Base-by-base conservation (phyloP, 2,329 filamentous ascomycete genomes). In the Aspergillus pseudonomiae region DNA sequence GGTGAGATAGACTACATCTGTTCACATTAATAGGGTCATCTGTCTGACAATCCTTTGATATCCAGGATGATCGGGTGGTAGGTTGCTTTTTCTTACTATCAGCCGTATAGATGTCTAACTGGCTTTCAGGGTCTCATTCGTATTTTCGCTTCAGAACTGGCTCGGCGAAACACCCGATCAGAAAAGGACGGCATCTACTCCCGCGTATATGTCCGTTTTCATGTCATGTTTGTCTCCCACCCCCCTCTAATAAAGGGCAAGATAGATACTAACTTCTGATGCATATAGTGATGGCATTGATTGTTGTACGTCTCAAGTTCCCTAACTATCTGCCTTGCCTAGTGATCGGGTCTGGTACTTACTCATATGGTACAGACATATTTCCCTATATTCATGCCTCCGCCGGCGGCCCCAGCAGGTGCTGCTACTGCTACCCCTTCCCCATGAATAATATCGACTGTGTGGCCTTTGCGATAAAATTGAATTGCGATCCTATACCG, bases 171-270 rank as follows among this genome's bases (percentile, higher is more conserved):
- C 78, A 28, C 74, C 79, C n/a, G 79, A 82, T 34, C 80, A 83
- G 67, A 80, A 77, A 79, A 89, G 87, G 77, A 89, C 80, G 63
- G 80, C 87, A 30, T 81, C 84, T 53, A 94, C 92, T 6, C 93
- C 94, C 2, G 86, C 83, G 59, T 88, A 88, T 75, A 89, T 95
- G 79, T 89, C 88, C 61, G 88, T 95, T 61, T 85, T 89, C 78
- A 95, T 96, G 91, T 88, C 91, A 24, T 73, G 91, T 93, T 83
- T 72, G 89, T 85, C 48, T 19, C 57, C 24, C 61, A 16, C 21
- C 30, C 2, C 11, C 12, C 26, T 39, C 43, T 34, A 24, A 26
- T 46, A 19, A n/a, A 28, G 52, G n/a, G 7, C 43, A 58, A 57
- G 45, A 14, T 36, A 26, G 12, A 30, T 59, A 63, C 70, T 70